These are phyloP conservation scores for Gracilaria gracilis DNA, from an alignment of 23 red algal species.

Conservation along the genomic window DNA sequence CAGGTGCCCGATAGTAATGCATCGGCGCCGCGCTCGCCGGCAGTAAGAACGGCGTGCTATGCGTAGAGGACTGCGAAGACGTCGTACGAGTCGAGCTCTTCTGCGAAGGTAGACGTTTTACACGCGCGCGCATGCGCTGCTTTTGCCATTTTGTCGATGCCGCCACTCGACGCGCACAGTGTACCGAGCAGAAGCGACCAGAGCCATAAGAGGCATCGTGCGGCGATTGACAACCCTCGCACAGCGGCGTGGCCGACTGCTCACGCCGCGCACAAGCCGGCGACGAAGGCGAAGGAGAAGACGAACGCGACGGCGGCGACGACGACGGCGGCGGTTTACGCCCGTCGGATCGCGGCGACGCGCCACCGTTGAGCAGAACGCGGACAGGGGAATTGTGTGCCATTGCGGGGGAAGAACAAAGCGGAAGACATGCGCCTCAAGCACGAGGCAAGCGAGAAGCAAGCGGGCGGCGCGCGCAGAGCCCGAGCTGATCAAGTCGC, in stretches of 20 bases:
- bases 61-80: neutral
- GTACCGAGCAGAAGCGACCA: constrained; percentile 77
- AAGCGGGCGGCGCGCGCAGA: no score
- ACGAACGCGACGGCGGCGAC: neutral
- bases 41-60: constrained; percentile 5
- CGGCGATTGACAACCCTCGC: constrained; percentile 58
- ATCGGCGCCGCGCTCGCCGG: constrained; percentile 6
- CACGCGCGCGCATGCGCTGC: constrained; percentile 45
- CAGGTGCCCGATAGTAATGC: neutral
- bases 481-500: neutral
- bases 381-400: constrained; percentile 12
- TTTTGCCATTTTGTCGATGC: constrained; percentile 66
- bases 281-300: neutral
- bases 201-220: constrained; percentile 63
- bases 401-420: no score
- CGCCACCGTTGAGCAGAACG: constrained; percentile 8
- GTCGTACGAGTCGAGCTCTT: constrained; percentile 13
- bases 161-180: constrained; percentile 54
- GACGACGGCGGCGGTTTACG: neutral
- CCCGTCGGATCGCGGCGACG: constrained; percentile 4
- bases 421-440: no score
- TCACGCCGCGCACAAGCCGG: neutral
- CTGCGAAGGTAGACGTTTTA: neutral
- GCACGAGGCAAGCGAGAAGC: no score
- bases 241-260: constrained; percentile 8